Evolutionary conservation across 1,139 yeast genomes (phyloP), one percentile per base, ranked within the genome.

Genomic region (Candida frijolesensis): DNA sequence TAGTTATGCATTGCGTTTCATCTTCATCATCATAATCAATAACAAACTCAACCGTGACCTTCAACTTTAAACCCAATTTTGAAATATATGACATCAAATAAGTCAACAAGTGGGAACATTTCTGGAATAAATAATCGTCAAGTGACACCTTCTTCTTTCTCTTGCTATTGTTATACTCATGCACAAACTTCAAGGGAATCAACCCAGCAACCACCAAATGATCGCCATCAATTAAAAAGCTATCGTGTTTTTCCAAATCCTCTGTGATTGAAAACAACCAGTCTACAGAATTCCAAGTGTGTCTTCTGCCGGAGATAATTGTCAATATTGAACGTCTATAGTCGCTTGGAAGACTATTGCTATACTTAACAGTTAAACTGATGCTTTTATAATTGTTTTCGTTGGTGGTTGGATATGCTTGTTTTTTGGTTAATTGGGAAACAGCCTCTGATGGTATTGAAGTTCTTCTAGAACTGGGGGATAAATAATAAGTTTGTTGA

Each of bases 21-120:
- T 29, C 46, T 10, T 50, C 49, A 12, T 50, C 56, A 22, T 46
- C 49, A 44, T 59, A 62, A 47, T 70, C 75, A 32, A 70, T 55
- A 14, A 82, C 78, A 53, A 83, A 71, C 57, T 83, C 88, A 12
- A 84, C 78, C 0, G 86, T 81, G 8, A 84, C 65, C 53, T 79
- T 78, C 40, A 82, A 61, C 42, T 67, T 68, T 50, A 78, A 66
- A 40, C 47, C 69, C 62, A 51, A 47, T 42, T 51, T 45, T 1
- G 50, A 33, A 9, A 54, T 35, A 47, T 51, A 48, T 9, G 45
- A 42, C 30, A 74, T 61, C 47, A 79, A 66, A 62, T 80, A 79
- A 40, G 68, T 58, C 44, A 79, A 59, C 19, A 82, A 62, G 14
- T 66, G 60, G 37, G 69, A 67, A 58, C 84, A 75, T 55, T 74